phyloP scores from a whole-genome alignment of 768 basidiomycete species.

The Rubroboletus satanas region DNA sequence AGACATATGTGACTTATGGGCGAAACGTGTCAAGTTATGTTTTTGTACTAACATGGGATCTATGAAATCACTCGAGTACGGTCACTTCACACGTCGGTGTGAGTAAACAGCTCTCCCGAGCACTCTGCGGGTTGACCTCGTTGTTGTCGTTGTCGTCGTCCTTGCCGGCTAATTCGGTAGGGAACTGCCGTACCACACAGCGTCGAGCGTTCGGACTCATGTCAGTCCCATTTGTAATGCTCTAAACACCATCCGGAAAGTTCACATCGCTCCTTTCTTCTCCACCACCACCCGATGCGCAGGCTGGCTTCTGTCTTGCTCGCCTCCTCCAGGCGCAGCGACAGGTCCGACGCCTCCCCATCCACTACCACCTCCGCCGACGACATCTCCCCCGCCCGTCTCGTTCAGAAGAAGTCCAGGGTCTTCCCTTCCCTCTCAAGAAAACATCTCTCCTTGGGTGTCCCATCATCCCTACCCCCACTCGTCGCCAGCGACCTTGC shows the following conservation, averaged over 20 bases:
- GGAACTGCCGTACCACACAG: constrained; percentile 12
- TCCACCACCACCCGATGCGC: constrained; percentile 46
- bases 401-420: constrained; percentile 22
- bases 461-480: constrained; percentile 16
- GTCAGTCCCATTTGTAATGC: constrained; percentile 37
- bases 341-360: constrained; percentile 24
- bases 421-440: constrained; percentile 28
- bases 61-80: neutral
- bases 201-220: constrained; percentile 3
- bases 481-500: constrained; percentile 34
- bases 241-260: constrained; percentile 16
- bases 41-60: neutral
- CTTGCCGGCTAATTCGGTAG: constrained; percentile 20
- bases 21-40: neutral
- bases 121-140: neutral
- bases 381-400: constrained; percentile 9
- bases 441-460: constrained; percentile 19
- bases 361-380: constrained; percentile 16
- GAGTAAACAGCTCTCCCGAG: neutral
- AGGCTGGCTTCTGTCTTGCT: constrained; percentile 62
- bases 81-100: constrained; percentile 10
- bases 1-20: no score
- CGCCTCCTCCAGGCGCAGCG: constrained; percentile 34
- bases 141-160: constrained; percentile 5
- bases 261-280: constrained; percentile 20